Base-by-base conservation (phyloP, 1,139 yeast genomes). In the Hemisphaericaspora xylofermentans region DNA sequence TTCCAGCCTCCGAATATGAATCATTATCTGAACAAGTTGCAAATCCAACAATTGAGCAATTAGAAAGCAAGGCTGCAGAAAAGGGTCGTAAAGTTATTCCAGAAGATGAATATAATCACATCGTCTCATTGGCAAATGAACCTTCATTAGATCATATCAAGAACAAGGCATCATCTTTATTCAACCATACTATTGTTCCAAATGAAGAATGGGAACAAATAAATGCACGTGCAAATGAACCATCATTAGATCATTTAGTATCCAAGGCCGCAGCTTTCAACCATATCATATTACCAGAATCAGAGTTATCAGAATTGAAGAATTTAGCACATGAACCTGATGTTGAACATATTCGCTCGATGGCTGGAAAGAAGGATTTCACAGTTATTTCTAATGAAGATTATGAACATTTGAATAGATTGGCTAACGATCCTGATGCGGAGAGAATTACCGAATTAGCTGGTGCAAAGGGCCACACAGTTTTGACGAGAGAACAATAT, bases 361-460 rank as follows among this genome's bases (percentile, higher is more conserved):
- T 45, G 36, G 53, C 60, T 9, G 31, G 47, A 2, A 42, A 44
- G 2, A 42, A 45, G 6, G 58, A 62, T 6, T 47, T 42, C 38
- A 37, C 36, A 3, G 24, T 45, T n/a, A 24, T 54, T 6, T 14
- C 42, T 2, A 33, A 37, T 2, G 39, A 39, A 10, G 45, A 43
- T 7, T 44, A 40, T 13, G 24, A 41, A 3, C 8, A 40, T 12
- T 48, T 48, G 30, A 35, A 41, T 8, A 21, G n/a, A 6, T 38
- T 43, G 17, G 57, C 57, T 0, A 40, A 54, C 25, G 47, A 54
- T 9, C 74, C 74, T 6, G 45, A 58, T 8, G 21, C 54, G 10
- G 57, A 52, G 8, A 65, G 64, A 36, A 40, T 68, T n/a, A 39
- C 42, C 2, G 45, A 50, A 15, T 50, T 49, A 15, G 57, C 66